Conservation (phyloP, 495 filamentous ascomycete genomes). For the Friedmanniomyces endolithicus region DNA sequence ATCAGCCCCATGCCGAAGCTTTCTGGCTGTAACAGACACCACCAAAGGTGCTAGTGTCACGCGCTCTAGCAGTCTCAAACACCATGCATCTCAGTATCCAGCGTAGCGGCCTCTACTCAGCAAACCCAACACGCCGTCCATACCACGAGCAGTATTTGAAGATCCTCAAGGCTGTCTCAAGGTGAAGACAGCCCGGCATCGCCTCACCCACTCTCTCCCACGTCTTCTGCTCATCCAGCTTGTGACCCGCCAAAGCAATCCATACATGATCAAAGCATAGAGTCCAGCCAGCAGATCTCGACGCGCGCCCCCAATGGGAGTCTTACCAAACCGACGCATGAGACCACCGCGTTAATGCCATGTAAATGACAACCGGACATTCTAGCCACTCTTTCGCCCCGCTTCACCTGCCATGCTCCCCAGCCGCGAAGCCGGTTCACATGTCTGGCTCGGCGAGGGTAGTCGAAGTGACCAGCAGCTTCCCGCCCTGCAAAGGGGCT, state of each 20-base stretch:
- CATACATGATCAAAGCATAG: conserved; percentile 28
- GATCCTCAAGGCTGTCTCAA: conserved; percentile 26
- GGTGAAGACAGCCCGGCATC: conserved; percentile 24
- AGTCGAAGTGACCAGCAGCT: conserved; percentile 15
- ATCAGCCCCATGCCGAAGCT: neutral
- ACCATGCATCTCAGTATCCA: conserved; percentile 9
- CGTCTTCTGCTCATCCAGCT: neutral
- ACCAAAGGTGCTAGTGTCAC: conserved; percentile 17
- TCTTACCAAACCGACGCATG: conserved; percentile 32
- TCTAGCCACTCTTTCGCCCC: conserved; percentile 16
- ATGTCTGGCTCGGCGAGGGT: conserved; percentile 2
- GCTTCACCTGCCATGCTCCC: conserved; percentile 2
- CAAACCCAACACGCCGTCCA: neutral
- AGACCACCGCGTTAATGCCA: neutral
- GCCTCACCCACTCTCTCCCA: conserved; percentile 23
- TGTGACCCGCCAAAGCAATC: conserved; percentile 22
- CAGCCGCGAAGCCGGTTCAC: neutral
- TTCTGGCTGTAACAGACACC: conserved; percentile 11
- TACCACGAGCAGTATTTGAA: conserved; percentile 19
- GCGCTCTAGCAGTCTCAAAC: neutral
- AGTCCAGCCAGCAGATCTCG: conserved; percentile 25
- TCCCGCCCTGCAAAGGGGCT: neutral
- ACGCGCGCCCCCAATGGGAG: conserved; percentile 26
- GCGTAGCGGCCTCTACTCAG: conserved; percentile 12
- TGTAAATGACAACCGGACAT: conserved; percentile 8